Evolutionary conservation across 169 alveolate species (phyloP).

Genomic region (Eimeria maxima): DNA sequence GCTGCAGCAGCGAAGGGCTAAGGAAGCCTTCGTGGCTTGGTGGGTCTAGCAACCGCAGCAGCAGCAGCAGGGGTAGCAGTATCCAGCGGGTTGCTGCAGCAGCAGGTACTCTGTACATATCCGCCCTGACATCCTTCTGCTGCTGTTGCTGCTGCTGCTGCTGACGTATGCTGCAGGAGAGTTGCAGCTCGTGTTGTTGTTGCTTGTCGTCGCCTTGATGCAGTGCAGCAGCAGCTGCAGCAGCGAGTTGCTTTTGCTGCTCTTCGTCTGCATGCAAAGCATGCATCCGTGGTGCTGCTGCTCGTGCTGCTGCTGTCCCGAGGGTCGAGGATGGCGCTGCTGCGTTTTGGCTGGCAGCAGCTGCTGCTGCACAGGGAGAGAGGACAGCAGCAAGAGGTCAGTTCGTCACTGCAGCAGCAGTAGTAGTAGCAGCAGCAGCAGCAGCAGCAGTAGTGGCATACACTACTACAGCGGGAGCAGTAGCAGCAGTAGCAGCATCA

Average conservation of each 20-base stretch:
- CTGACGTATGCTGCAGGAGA: not conserved
- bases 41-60: not conserved
- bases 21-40: conserved; percentile 42
- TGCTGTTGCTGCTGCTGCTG: conserved; percentile 13
- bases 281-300: conserved; percentile 52
- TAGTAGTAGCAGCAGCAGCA: conserved; percentile 52
- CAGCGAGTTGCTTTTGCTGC: conserved; percentile 68
- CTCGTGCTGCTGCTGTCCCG: conserved; percentile 43
- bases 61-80: not conserved
- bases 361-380: conserved; percentile 40
- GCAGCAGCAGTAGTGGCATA: not conserved
- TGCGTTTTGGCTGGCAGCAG: conserved; percentile 69
- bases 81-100: not conserved
- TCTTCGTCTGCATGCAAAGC: conserved; percentile 56
- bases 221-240: conserved; percentile 63
- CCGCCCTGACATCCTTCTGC: not conserved
- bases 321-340: conserved; percentile 30
- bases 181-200: conserved; percentile 22
- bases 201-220: conserved; percentile 22
- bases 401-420: not conserved
- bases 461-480: conserved; percentile 15
- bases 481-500: not conserved
- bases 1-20: not conserved
- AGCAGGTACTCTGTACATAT: not conserved
- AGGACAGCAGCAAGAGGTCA: conserved; percentile 41